These are phyloP conservation scores for Nymphaea colorata DNA, from an alignment of 164 flowering plant species.

Conservation along the genomic window DNA sequence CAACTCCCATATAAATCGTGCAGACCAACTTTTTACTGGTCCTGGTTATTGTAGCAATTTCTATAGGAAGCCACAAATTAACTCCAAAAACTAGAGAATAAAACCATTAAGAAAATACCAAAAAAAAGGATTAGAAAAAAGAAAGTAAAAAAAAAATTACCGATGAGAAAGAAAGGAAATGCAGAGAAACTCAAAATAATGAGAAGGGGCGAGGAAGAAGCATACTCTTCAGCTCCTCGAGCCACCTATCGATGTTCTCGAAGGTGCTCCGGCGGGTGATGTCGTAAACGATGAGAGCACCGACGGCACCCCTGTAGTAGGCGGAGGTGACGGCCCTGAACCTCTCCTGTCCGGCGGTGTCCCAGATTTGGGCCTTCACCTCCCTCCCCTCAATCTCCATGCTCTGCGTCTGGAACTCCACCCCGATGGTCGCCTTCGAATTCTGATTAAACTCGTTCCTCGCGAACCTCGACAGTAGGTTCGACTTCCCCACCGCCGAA, in stretches of 20 bases:
- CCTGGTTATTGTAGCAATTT: too few relatives aligned
- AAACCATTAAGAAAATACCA: too few relatives aligned
- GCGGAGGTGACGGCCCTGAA: constrained; percentile 42
- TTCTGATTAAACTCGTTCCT: constrained; percentile 31
- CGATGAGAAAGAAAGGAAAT: too few relatives aligned
- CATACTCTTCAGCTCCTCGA: constrained; percentile 40
- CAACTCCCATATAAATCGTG: too few relatives aligned
- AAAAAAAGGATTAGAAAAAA: too few relatives aligned
- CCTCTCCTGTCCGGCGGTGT: constrained; percentile 41
- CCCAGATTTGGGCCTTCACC: constrained; percentile 47
- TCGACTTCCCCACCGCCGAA: constrained; percentile 37
- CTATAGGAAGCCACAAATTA: too few relatives aligned
- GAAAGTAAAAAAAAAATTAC: too few relatives aligned
- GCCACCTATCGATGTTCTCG: constrained; percentile 31
- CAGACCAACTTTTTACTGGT: too few relatives aligned
- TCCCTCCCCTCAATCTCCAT: constrained; percentile 37
- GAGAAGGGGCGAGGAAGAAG: not conserved
- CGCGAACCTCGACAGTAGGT: constrained; percentile 28
- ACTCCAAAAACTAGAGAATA: too few relatives aligned
- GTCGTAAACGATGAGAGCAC: constrained; percentile 40
- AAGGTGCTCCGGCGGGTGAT: constrained; percentile 34
- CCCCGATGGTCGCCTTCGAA: constrained; percentile 37
- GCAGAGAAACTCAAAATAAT: too few relatives aligned
- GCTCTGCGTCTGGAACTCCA: constrained; percentile 39
- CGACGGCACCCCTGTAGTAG: constrained; percentile 40